phyloP scores from a whole-genome alignment of 2,329 filamentous ascomycete genomes.

The Byssochlamys sp. region DNA sequence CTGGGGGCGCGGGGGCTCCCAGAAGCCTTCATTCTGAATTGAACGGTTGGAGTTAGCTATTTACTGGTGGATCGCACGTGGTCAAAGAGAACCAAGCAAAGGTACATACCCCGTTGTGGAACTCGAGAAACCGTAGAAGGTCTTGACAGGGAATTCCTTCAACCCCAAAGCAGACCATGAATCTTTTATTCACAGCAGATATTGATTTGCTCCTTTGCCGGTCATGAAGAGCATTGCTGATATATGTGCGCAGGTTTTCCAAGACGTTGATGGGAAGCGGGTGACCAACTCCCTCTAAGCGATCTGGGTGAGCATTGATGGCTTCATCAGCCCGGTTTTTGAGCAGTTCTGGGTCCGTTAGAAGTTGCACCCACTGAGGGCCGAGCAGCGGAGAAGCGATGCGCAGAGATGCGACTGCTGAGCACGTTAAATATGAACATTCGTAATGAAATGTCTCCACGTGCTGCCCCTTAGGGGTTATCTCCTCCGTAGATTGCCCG shows the following conservation, averaged over 20 bases:
- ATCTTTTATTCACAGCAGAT: conserved; percentile 53
- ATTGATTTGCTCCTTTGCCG: conserved; percentile 45
- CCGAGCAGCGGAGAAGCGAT: conserved; percentile 46
- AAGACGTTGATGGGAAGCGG: conserved; percentile 48
- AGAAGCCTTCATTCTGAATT: conserved; percentile 28
- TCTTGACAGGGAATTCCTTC: conserved; percentile 46
- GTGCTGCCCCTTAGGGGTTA: conserved; percentile 23
- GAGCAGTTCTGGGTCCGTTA: conserved; percentile 47
- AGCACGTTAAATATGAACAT: conserved; percentile 52
- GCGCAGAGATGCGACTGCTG: conserved; percentile 43
- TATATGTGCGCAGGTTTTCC: conserved; percentile 49
- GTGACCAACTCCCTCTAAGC: conserved; percentile 43
- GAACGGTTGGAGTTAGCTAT: neutral
- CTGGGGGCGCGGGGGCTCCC: conserved; percentile 34
- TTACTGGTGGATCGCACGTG: neutral
- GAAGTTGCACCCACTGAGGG: conserved; percentile 38
- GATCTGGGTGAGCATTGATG: conserved; percentile 42
- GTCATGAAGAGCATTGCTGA: conserved; percentile 48
- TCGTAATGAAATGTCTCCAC: conserved; percentile 44
- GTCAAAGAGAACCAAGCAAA: neutral
- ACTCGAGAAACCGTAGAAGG: conserved; percentile 51
- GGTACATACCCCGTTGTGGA: conserved; percentile 37
- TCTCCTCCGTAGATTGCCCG: conserved; percentile 12
- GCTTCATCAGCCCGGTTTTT: conserved; percentile 45
- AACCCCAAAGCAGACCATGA: conserved; percentile 52